A percentile compares a stretch with the other conserved stretches of the same genome.
Conservation (phyloP, 495 filamentous ascomycete genomes). For the Neurospora sp. region DNA sequence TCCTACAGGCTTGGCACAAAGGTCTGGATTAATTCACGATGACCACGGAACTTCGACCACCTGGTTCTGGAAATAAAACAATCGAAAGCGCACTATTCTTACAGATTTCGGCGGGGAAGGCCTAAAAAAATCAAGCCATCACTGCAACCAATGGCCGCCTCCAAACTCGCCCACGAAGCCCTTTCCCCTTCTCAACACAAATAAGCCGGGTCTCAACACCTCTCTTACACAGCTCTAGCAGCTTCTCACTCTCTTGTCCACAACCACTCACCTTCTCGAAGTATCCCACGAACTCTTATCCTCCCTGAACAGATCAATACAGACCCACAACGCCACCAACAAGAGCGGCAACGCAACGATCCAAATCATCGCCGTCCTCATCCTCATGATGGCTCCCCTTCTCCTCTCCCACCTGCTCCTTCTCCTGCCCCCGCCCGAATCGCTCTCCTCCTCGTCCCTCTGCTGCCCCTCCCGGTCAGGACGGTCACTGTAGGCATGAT, state of each 20-base stretch:
- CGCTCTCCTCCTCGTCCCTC: background rate
- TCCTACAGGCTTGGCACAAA: background rate
- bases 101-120: background rate
- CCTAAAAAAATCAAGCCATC: background rate
- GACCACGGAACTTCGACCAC: background rate
- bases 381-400: background rate
- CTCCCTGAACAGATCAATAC: background rate
- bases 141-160: background rate
- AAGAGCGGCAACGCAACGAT: background rate
- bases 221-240: background rate
- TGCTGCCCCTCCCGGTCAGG: background rate
- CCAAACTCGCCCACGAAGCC: background rate
- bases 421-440: background rate
- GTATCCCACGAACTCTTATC: background rate
- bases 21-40: background rate
- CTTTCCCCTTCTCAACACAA: background rate
- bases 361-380: background rate
- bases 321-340: background rate
- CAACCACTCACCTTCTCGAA: background rate
- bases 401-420: background rate
- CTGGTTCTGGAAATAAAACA: background rate
- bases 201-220: background rate
- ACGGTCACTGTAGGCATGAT: background rate
- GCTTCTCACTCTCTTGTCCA: background rate
- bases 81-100: background rate